These are phyloP conservation scores for Dichotomocladium elegans DNA, from an alignment of 371 early-diverging fungal genomes.

Conservation along the genomic window DNA sequence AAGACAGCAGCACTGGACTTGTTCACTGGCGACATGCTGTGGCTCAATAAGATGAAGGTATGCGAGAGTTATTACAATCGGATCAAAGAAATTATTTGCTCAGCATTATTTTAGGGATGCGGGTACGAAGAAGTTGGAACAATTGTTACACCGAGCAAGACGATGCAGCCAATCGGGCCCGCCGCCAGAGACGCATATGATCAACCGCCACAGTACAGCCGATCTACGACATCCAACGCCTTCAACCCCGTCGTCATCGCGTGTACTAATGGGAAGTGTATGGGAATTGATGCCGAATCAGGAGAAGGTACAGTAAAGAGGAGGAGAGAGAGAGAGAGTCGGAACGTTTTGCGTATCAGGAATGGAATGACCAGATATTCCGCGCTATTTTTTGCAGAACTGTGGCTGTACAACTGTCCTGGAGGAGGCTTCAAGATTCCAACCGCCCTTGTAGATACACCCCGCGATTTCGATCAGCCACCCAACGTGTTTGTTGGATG, in stretches of 20 bases:
- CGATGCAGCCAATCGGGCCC: neutral
- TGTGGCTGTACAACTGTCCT: conserved; percentile 33
- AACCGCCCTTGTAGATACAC: conserved; percentile 18
- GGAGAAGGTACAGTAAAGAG: conserved; percentile 20
- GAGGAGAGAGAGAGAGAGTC: no score
- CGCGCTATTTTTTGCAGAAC: no score
- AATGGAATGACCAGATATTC: no score
- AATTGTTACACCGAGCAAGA: conserved; percentile 13
- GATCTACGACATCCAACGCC: neutral
- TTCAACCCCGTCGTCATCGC: conserved; percentile 15
- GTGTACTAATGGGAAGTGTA: conserved; percentile 22
- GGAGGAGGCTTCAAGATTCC: conserved; percentile 25
- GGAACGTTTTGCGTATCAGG: no score
- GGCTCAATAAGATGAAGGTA: conserved; percentile 37
- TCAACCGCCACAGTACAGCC: conserved; percentile 1
- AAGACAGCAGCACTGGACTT: conserved; percentile 17
- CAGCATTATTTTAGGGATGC: conserved; percentile 12
- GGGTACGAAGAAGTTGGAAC: conserved; percentile 21
- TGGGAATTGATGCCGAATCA: conserved; percentile 20
- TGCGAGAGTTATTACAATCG: no score
- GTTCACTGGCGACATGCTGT: conserved; percentile 17
- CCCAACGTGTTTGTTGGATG: conserved; percentile 22
- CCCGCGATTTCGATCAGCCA: neutral
- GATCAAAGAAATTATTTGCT: neutral
- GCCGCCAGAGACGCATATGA: neutral